Conservation (phyloP, 2,329 filamentous ascomycete genomes). For the Paramyrothecium sp. region DNA sequence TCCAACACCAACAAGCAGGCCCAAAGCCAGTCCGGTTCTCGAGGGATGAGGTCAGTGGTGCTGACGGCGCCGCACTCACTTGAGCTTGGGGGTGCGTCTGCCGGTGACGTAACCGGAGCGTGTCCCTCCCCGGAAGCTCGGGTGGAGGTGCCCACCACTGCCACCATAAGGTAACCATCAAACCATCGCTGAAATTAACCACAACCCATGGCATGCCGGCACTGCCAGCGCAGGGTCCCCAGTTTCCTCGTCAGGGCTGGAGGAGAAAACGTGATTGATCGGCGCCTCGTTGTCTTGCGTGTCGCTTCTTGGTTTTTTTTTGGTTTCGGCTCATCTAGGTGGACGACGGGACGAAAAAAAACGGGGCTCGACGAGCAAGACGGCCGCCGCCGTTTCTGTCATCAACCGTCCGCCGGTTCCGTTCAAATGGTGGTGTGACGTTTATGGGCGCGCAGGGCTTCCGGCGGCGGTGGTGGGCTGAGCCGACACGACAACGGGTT, state of each 20-base stretch:
- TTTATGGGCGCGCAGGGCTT: neutral
- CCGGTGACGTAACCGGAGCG: neutral
- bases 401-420: neutral
- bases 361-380: neutral
- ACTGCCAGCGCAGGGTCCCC: no score
- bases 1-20: neutral
- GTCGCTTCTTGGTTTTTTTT: no score
- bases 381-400: neutral
- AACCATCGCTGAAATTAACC: no score
- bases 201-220: neutral
- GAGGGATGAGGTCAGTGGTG: neutral
- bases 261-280: no score
- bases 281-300: no score
- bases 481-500: no score
- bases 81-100: neutral
- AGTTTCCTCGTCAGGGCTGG: no score
- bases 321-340: neutral
- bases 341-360: neutral
- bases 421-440: constrained; percentile 2
- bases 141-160: no score
- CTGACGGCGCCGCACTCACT: no score
- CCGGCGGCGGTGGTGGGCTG: neutral
- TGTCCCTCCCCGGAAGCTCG: neutral
- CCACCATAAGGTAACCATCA: no score
- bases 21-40: neutral